Percentiles rank a stretch among this genome's conserved stretches.
phyloP scores from a whole-genome alignment of 2,329 filamentous ascomycete genomes.

The Hirsutella minnesotensis region DNA sequence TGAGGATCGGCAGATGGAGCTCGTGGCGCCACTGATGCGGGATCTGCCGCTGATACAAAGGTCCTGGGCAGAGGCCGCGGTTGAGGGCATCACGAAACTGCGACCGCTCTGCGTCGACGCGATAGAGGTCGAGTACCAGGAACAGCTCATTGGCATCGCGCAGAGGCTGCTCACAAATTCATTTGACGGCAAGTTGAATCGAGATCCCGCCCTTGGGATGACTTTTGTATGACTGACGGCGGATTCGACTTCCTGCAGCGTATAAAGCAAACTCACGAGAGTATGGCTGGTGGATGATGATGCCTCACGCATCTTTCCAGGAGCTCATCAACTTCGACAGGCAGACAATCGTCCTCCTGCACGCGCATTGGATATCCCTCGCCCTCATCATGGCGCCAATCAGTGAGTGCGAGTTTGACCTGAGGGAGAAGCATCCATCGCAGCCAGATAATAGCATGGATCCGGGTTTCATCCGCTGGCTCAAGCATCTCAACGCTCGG shows the following conservation, averaged over 20 bases:
- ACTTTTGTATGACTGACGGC: neutral
- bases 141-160: conserved; percentile 32
- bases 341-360: conserved; percentile 34
- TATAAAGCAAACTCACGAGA: conserved; percentile 37
- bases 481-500: conserved; percentile 35
- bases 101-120: conserved; percentile 28
- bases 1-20: conserved; percentile 25
- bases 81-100: conserved; percentile 28
- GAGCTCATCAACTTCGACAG: conserved; percentile 33
- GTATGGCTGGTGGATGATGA: conserved; percentile 46
- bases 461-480: conserved; percentile 35
- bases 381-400: conserved; percentile 42
- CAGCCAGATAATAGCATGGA: conserved; percentile 18
- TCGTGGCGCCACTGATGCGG: conserved; percentile 33
- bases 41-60: conserved; percentile 31
- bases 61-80: conserved; percentile 34
- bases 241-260: conserved; percentile 20
- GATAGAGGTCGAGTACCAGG: conserved; percentile 34
- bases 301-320: conserved; percentile 40
- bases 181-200: conserved; percentile 31
- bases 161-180: conserved; percentile 40
- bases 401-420: conserved; percentile 26
- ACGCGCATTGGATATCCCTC: conserved; percentile 41
- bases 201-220: neutral
- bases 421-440: conserved; percentile 16